Evolutionary conservation across 2,329 filamentous ascomycete species (phyloP).

Genomic region (Xylaria sp.): DNA sequence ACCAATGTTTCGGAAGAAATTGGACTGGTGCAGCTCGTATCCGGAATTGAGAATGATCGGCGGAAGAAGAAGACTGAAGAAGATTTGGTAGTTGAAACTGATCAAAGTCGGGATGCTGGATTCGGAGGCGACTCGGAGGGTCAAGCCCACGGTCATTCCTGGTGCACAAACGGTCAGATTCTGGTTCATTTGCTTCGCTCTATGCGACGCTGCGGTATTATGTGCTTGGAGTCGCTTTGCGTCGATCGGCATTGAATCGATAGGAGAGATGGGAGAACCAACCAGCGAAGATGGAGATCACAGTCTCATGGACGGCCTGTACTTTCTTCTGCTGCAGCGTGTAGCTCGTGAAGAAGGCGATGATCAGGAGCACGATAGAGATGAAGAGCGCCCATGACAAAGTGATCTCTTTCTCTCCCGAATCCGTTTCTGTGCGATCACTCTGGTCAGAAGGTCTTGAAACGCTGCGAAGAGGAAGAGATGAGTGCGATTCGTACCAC

Average conservation of each 20-base stretch:
- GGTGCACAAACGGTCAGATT: constrained; percentile 12
- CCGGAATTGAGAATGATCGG: constrained; percentile 96
- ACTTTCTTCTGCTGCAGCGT: constrained; percentile 94
- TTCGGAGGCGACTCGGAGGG: constrained; percentile 74
- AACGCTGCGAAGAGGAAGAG: constrained; percentile 10
- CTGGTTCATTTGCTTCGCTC: constrained; percentile 4
- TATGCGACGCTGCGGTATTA: too few species aligned
- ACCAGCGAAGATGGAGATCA: constrained; percentile 97
- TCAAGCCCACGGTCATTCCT: constrained; percentile 94
- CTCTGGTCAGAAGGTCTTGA: constrained; percentile 21
- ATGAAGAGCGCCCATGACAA: constrained; percentile 98
- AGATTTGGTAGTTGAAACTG: constrained; percentile 98
- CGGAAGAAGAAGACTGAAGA: constrained; percentile 97
- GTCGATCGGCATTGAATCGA: background rate
- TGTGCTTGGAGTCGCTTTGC: background rate
- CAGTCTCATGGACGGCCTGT: constrained; percentile 95
- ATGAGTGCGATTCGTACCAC: constrained; percentile 34
- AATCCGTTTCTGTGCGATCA: constrained; percentile 58
- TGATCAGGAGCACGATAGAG: constrained; percentile 86
- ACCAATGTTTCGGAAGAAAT: constrained; percentile 98
- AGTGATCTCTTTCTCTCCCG: constrained; percentile 87
- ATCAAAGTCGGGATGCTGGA: constrained; percentile 84
- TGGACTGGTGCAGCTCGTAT: constrained; percentile 95
- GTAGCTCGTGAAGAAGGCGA: constrained; percentile 95
- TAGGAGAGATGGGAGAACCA: constrained; percentile 6